Conservation (phyloP, 148 eudicot species). For the Rhododendron griersonianum region DNA sequence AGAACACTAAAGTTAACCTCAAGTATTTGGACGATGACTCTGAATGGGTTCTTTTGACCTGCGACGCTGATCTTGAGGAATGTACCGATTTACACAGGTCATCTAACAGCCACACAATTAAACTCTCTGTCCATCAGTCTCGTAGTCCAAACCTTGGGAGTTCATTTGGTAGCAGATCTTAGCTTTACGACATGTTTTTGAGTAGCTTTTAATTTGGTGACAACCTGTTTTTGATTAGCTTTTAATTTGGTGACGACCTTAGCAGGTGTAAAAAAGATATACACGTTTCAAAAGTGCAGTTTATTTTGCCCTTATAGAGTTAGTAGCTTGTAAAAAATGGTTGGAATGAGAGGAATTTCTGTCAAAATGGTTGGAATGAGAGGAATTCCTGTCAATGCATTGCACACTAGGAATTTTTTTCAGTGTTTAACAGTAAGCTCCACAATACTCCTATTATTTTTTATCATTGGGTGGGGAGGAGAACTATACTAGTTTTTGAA, state of each 20-base stretch:
- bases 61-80: conserved; percentile 78
- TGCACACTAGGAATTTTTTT: not conserved
- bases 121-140: conserved; percentile 36
- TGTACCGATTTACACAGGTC: conserved; percentile 64
- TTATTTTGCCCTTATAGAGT: not conserved
- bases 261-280: not conserved
- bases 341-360: not conserved
- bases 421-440: not conserved
- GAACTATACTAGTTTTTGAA: not conserved
- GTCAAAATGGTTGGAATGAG: not conserved
- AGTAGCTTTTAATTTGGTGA: not conserved
- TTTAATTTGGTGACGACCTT: not conserved
- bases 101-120: conserved; percentile 47
- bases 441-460: not conserved
- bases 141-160: conserved; percentile 35
- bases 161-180: conserved; percentile 43
- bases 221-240: not conserved
- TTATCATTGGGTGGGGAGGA: not conserved
- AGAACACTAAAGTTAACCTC: conserved; percentile 40
- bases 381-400: not conserved
- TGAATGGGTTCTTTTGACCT: conserved; percentile 89
- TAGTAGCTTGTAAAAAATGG: not conserved
- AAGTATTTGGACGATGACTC: conserved; percentile 79
- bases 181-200: not conserved
- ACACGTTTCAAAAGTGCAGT: not conserved